Conservation (phyloP, 2,329 filamentous ascomycete species). For the Gliomastix tumulicola region DNA sequence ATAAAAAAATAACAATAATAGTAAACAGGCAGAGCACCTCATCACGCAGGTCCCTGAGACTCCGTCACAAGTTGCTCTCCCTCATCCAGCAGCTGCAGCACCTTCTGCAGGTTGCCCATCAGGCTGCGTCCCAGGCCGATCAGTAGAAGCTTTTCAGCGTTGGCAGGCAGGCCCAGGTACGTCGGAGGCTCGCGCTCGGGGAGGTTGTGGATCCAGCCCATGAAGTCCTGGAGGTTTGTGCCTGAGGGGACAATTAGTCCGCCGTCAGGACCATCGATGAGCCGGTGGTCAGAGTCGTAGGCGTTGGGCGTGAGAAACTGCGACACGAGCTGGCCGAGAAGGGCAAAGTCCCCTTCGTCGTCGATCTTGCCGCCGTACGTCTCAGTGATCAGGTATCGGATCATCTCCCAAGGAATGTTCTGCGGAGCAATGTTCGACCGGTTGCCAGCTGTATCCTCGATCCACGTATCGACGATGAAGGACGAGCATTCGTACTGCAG, state of each 20-base stretch:
- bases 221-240: slow-evolving; percentile 79
- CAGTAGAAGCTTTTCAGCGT: slow-evolving; percentile 91
- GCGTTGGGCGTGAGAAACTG: slow-evolving; percentile 78
- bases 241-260: slow-evolving; percentile 70
- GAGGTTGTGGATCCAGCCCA: slow-evolving; percentile 82
- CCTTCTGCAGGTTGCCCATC: slow-evolving; percentile 75
- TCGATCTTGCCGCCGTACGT: slow-evolving; percentile 99
- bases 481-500: slow-evolving; percentile 89
- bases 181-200: slow-evolving; percentile 95
- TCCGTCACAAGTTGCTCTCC: slow-evolving; percentile 85
- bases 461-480: slow-evolving; percentile 92
- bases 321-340: slow-evolving; percentile 66
- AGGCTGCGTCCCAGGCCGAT: slow-evolving; percentile 82
- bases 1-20: not conserved
- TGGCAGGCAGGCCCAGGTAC: slow-evolving; percentile 86
- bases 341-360: slow-evolving; percentile 73
- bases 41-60: slow-evolving; percentile 14
- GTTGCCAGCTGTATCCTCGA: slow-evolving; percentile 73
- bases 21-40: not conserved
- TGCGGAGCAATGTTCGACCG: slow-evolving; percentile 89
- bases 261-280: slow-evolving; percentile 63
- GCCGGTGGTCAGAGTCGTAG: slow-evolving; percentile 86
- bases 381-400: slow-evolving; percentile 82
- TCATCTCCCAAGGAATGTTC: slow-evolving; percentile 95
- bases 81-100: slow-evolving; percentile 86